phyloP scores from a whole-genome alignment of 1,284 basidiomycete species.

The Takashimella koratensis region DNA sequence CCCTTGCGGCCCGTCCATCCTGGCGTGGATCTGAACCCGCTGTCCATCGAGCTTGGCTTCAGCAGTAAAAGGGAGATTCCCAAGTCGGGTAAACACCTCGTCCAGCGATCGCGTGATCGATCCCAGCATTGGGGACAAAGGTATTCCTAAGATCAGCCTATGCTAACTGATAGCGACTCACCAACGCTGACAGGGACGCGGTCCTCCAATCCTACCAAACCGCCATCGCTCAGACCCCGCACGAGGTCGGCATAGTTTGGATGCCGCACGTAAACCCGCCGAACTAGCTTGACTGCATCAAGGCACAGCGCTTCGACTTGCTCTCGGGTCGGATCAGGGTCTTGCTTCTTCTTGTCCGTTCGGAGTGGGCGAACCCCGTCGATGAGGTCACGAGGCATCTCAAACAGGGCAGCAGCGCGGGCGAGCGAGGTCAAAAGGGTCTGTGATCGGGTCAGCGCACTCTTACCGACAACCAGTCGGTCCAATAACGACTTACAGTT shows the following conservation, averaged over 20 bases:
- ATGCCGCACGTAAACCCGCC: conserved; percentile 77
- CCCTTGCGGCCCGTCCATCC: conserved; percentile 42
- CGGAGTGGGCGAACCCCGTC: conserved; percentile 46
- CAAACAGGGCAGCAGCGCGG: conserved; percentile 67
- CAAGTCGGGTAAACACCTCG: conserved; percentile 73
- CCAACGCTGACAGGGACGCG: conserved; percentile 72
- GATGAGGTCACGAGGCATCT: conserved; percentile 44
- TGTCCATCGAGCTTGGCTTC: conserved; percentile 87
- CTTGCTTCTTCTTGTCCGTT: conserved; percentile 38
- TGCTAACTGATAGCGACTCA: conserved; percentile 41
- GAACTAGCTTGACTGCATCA: conserved; percentile 62
- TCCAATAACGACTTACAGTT: not conserved
- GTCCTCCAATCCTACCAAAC: conserved; percentile 60
- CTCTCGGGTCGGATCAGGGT: conserved; percentile 52
- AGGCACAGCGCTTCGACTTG: conserved; percentile 54
- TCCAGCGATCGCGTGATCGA: conserved; percentile 69
- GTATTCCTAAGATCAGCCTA: conserved; percentile 44
- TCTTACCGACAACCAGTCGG: too few species aligned
- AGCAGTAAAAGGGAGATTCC: conserved; percentile 64
- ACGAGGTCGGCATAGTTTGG: conserved; percentile 82
- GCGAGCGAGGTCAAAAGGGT: conserved; percentile 79
- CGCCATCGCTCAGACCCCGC: conserved; percentile 60
- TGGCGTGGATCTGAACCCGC: conserved; percentile 75
- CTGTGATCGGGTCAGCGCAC: conserved; percentile 7
- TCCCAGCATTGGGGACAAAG: conserved; percentile 54